A percentile compares a stretch with the other conserved stretches of the same genome.
Evolutionary conservation across 2,329 filamentous ascomycete species (phyloP).

Genomic region (Decorospora gaudefroyi): DNA sequence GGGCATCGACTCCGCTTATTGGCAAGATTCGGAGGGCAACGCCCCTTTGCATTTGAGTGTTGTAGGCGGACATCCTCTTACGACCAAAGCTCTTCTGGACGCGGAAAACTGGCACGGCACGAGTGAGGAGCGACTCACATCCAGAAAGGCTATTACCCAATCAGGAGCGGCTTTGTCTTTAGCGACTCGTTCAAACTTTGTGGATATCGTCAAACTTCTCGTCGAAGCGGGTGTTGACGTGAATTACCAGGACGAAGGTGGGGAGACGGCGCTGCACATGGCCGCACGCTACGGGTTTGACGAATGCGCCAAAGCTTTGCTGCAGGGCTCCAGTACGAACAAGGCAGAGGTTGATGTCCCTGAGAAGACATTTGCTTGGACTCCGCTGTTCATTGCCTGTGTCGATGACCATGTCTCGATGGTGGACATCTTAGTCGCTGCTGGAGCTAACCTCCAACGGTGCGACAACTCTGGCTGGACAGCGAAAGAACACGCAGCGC

Average conservation of each 20-base stretch:
- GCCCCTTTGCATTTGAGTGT: slow-evolving; percentile 91
- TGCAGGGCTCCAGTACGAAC: slow-evolving; percentile 71
- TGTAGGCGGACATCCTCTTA: slow-evolving; percentile 84
- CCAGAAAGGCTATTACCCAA: slow-evolving; percentile 72
- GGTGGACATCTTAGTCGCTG: slow-evolving; percentile 75
- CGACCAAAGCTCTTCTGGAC: slow-evolving; percentile 78
- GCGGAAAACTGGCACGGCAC: slow-evolving; percentile 76
- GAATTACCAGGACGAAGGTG: slow-evolving; percentile 87
- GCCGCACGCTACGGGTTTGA: slow-evolving; percentile 86
- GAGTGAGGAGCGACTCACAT: slow-evolving; percentile 64
- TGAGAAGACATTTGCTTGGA: slow-evolving; percentile 90
- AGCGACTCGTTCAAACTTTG: slow-evolving; percentile 85
- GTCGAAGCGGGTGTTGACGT: slow-evolving; percentile 90
- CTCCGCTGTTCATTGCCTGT: slow-evolving; percentile 88
- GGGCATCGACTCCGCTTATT: slow-evolving; percentile 82
- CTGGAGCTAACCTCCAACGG: slow-evolving; percentile 74
- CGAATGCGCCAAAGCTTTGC: slow-evolving; percentile 75
- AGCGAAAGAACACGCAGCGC: slow-evolving; percentile 86
- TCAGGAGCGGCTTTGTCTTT: slow-evolving; percentile 87
- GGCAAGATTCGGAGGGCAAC: slow-evolving; percentile 92
- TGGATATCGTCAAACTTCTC: slow-evolving; percentile 80
- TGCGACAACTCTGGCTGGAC: slow-evolving; percentile 91
- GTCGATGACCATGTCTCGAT: slow-evolving; percentile 83
- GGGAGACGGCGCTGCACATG: slow-evolving; percentile 89
- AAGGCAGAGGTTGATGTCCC: slow-evolving; percentile 75